Base-by-base conservation (phyloP, 345 rosid species). In the Hirschfeldia incana region DNA sequence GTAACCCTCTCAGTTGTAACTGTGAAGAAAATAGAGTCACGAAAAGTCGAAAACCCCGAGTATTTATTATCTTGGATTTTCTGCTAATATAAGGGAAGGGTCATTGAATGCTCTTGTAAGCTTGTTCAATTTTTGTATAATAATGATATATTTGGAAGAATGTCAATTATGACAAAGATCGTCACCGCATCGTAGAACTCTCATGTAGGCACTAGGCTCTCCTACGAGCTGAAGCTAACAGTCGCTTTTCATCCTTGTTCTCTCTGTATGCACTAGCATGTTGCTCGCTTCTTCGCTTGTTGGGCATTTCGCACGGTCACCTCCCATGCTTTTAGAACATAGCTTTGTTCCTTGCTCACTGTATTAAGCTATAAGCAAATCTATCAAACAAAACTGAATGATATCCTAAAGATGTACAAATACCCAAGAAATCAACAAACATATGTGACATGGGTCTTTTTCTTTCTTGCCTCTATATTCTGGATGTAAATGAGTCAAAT, bases 111-210 rank as follows among this genome's bases (percentile, higher is more conserved):
- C 94, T 92, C 73, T 94, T 94, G 62, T 92, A 92, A 0, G 97
- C 94, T 21, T 94, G 95, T 82, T 94, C 98, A 4, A 92, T 92
- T 92, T 84, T 94, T 94, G 90, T 91, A 21, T 91, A 58, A 92
- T 94, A 78, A 10, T 94, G 97, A 65, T 90, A 94, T 21, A 84
- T 94, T 97, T 64, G 89, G 97, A 82, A 92, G 97, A 11, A 92
- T 91, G 88, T 94, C 97, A 4, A 94, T 94, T 33, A 91, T 89
- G 1, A 95, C 97, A 55, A 94, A 92, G 77, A 90, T 89, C 91
- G 91, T 89, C 21, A 90, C 76, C 8, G 91, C 94, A 71, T 92
- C 97, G 15, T 92, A 92, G 74, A 64, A 85, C 81, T 92, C 97
- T 46, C 94, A 94, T 0, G 95, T 91, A 27, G 90, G 88, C 49